Evolutionary conservation across 352 stramenopile species (phyloP), one percentile per base, ranked within the genome.

Genomic region (Globisporangium sylvaticum): DNA sequence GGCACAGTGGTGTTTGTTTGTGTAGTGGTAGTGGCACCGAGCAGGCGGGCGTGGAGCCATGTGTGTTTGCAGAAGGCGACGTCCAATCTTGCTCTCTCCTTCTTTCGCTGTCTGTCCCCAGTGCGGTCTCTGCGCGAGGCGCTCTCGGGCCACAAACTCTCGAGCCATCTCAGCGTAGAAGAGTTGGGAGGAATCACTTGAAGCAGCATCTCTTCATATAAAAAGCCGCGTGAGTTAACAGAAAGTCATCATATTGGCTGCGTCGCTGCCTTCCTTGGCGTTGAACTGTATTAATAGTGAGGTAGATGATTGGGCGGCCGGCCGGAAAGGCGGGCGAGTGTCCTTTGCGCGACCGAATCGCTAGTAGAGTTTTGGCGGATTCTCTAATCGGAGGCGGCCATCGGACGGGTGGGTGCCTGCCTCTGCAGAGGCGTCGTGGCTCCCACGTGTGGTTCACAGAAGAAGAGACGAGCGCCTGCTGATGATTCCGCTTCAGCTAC

Each of bases 351-450:
- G 39, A 8, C 15, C 39, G 39, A 48, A 48, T 48, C 15, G 4
- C 39, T 48, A 25, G 46, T 53, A 53, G 46, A 53, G 20, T 58
- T 58, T 31, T 58, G 52, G 52, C 52, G 52, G 27, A 58, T 58
- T 58, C 52, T 37, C 52, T 31, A 27, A 58, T 58, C 24, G 52
- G 25, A 32, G 25, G 31, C 31, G 34, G 12, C 12, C 2, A 15
- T 15, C 34, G 34, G 39, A 48, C n/a, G n/a, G n/a, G n/a, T n/a
- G n/a, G n/a, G n/a, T n/a, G 20, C 10, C 12, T 7, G 46, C n/a
- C 7, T 53, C 9, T 25, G n/a, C 46, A 53, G 46, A 53, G 46
- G 46, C 18, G 46, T 15, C 46, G 46, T 25, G 39, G 14, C 39
- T 48, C 39, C 1, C 6, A 15, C n/a, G 39, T 48, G 39, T 48